Conservation (phyloP, 148 eudicot species). For the Rhododendron williamsianum region DNA sequence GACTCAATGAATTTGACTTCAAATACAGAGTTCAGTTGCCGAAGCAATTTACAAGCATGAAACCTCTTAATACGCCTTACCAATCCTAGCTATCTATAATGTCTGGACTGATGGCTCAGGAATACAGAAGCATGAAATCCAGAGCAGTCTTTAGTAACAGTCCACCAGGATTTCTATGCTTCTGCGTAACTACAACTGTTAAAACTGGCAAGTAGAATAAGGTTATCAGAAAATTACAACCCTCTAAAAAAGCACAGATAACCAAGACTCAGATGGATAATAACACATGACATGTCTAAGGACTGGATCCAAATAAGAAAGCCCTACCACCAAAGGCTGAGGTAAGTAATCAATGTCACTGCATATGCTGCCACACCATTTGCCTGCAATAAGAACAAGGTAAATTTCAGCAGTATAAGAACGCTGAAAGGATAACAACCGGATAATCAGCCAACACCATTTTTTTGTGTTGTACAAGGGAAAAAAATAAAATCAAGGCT, state of each 20-base stretch:
- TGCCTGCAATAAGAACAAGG: slow-evolving; percentile 47
- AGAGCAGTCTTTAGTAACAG: not conserved
- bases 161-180: not conserved
- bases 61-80: not conserved
- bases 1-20: not conserved
- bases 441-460: not conserved
- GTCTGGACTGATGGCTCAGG: not conserved
- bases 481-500: not conserved
- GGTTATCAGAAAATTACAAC: not conserved
- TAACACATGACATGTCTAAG: not conserved
- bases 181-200: not conserved
- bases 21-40: not conserved
- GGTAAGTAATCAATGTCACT: slow-evolving; percentile 74
- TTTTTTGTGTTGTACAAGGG: not conserved
- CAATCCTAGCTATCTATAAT: not conserved
- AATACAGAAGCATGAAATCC: not conserved
- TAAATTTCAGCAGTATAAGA: not conserved
- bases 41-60: not conserved
- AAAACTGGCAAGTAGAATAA: not conserved
- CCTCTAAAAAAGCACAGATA: not conserved
- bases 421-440: not conserved
- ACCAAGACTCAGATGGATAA: not conserved
- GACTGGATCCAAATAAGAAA: slow-evolving; percentile 3
- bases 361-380: slow-evolving; percentile 80
- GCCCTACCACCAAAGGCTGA: slow-evolving; percentile 89